Percentiles rank a stretch among this genome's conserved stretches.
phyloP scores from a whole-genome alignment of 257 asterid species.

The Solanum paucissectum region DNA sequence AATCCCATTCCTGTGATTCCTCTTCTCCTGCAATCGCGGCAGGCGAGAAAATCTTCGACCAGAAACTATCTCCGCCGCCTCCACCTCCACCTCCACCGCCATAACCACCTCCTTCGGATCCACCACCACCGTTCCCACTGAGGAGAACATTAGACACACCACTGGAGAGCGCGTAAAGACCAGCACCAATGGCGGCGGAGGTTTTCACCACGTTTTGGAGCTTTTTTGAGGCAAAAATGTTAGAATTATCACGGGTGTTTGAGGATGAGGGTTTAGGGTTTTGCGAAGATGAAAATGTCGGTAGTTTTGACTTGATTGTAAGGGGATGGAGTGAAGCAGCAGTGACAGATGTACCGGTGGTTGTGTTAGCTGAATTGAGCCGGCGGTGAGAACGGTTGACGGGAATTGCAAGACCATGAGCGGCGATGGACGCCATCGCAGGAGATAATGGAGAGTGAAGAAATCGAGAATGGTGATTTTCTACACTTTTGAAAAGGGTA shows the following conservation, averaged over 20 bases:
- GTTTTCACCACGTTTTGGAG: constrained; percentile 4
- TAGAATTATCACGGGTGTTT: constrained; percentile 3
- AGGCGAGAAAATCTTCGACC: constrained; percentile 43
- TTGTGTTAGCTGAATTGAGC: constrained; percentile 5
- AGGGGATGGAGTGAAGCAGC: constrained; percentile 10
- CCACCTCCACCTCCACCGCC: constrained; percentile 42
- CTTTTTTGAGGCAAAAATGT: constrained; percentile 24
- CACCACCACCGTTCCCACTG: constrained; percentile 41
- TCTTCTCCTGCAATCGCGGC: constrained; percentile 77
- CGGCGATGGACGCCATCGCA: constrained; percentile 47
- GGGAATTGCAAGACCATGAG: constrained; percentile 34
- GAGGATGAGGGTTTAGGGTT: constrained; percentile 43
- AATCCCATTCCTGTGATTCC: constrained; percentile 76
- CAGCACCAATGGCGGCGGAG: constrained; percentile 47
- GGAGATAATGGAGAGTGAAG: constrained; percentile 9
- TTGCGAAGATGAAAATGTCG: constrained; percentile 27
- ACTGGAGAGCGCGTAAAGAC: constrained; percentile 39
- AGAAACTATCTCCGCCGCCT: constrained; percentile 37
- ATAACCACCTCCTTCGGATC: constrained; percentile 21
- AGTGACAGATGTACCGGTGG: not conserved
- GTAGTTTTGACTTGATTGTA: constrained; percentile 22
- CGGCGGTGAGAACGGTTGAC: constrained; percentile 31
- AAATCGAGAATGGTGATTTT: not conserved
- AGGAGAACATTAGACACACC: constrained; percentile 13
- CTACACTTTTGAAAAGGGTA: not conserved